A percentile compares a stretch with the other conserved stretches of the same genome.
Evolutionary conservation across 2,329 filamentous ascomycete species (phyloP).

Genomic region (Epichloe typhina): DNA sequence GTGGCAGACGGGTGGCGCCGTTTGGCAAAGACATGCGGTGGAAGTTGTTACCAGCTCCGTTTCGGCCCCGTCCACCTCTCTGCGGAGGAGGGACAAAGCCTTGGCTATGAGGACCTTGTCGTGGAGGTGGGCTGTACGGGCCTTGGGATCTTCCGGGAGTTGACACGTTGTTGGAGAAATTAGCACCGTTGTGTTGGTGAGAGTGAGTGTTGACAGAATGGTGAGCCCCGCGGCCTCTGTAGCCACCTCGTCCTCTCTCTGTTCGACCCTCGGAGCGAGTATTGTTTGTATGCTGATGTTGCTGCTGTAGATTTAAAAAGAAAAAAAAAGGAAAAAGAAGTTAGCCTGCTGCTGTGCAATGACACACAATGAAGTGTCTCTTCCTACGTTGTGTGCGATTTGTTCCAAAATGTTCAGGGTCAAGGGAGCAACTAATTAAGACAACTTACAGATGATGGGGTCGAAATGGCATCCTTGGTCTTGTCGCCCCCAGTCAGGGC

Average conservation of each 20-base stretch:
- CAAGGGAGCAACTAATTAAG: background rate
- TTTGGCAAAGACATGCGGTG: constrained; percentile 29
- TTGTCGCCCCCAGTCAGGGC: constrained; percentile 23
- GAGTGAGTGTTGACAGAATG: constrained; percentile 21
- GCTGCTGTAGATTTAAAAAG: background rate
- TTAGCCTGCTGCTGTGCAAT: background rate
- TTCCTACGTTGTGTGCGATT: background rate
- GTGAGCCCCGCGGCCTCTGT: constrained; percentile 32
- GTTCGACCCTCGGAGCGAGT: constrained; percentile 25
- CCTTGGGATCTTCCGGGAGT: constrained; percentile 20
- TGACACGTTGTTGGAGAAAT: constrained; percentile 23
- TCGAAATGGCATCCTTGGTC: constrained; percentile 24
- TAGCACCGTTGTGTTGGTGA: constrained; percentile 18
- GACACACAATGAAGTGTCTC: background rate
- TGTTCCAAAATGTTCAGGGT: background rate
- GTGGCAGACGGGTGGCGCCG: constrained; percentile 20
- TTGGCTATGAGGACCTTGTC: constrained; percentile 25
- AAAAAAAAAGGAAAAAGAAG: too few relatives aligned
- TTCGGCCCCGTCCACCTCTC: constrained; percentile 23
- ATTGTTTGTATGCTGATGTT: constrained; percentile 10
- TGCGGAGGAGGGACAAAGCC: constrained; percentile 21
- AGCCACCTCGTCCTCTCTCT: constrained; percentile 30
- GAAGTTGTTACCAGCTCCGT: constrained; percentile 19
- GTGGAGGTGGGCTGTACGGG: constrained; percentile 31
- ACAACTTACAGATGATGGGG: constrained; percentile 27